A percentile compares a stretch with the other conserved stretches of the same genome.
Conservation (phyloP, 495 filamentous ascomycete genomes). For the Penicillium riverlandense region DNA sequence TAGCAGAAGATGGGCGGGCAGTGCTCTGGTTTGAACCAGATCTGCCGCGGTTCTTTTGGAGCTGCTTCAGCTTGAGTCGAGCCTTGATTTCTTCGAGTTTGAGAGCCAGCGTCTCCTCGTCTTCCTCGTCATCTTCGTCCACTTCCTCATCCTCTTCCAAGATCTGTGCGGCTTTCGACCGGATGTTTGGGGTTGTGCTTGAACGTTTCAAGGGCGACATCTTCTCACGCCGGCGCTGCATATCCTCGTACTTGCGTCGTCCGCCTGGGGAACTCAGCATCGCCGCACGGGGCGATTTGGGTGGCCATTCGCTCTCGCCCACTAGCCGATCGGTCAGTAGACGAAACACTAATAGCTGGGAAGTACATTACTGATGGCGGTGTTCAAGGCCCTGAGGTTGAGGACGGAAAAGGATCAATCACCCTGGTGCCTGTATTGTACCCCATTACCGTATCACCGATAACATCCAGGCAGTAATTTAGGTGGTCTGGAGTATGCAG, state of each 20-base stretch:
- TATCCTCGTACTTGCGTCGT: conserved; percentile 59
- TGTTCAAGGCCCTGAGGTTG: not conserved
- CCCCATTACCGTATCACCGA: no score
- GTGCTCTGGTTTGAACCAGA: conserved; percentile 19
- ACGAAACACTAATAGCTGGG: no score
- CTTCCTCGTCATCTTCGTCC: conserved; percentile 54
- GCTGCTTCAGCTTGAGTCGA: conserved; percentile 77
- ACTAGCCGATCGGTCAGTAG: conserved; percentile 9
- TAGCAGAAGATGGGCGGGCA: conserved; percentile 18
- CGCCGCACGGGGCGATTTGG: conserved; percentile 76
- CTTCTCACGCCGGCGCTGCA: conserved; percentile 54
- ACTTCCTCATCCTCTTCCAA: conserved; percentile 32
- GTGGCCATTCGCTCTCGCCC: conserved; percentile 68
- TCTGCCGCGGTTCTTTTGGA: conserved; percentile 53
- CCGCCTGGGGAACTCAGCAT: conserved; percentile 76
- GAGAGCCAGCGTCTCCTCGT: conserved; percentile 82
- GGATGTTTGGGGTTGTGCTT: conserved; percentile 31
- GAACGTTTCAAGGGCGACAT: conserved; percentile 56
- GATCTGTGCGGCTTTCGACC: conserved; percentile 24
- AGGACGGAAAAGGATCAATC: no score
- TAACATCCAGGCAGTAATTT: no score
- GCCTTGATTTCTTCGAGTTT: conserved; percentile 82
- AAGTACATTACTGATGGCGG: not conserved
- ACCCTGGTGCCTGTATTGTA: no score
- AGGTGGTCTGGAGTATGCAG: no score